Evolutionary conservation across 1,284 basidiomycete species (phyloP).

Genomic region (Termitomyces sp.): DNA sequence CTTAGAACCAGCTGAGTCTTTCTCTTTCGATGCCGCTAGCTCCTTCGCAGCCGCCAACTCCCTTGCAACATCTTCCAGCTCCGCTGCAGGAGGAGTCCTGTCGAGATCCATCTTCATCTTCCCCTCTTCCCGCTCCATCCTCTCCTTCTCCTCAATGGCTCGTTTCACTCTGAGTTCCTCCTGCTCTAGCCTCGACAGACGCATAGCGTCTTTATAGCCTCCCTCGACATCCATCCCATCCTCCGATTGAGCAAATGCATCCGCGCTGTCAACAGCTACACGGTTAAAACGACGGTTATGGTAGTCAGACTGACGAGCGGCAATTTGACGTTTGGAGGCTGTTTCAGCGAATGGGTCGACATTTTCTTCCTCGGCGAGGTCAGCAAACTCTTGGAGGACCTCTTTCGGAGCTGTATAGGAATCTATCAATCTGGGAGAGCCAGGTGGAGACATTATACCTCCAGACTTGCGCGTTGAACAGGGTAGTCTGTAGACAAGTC

Average conservation of each 20-base stretch:
- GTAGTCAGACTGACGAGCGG: constrained; percentile 92
- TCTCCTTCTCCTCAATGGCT: constrained; percentile 86
- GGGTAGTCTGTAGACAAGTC: background rate
- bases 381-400: constrained; percentile 89
- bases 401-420: constrained; percentile 93
- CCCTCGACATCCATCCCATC: constrained; percentile 72
- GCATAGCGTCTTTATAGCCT: constrained; percentile 96
- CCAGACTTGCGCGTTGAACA: constrained; percentile 1
- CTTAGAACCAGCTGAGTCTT: constrained; percentile 47
- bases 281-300: constrained; percentile 90
- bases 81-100: constrained; percentile 79
- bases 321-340: constrained; percentile 89
- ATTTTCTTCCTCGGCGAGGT: constrained; percentile 87
- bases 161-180: constrained; percentile 85
- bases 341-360: constrained; percentile 93
- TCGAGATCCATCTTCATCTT: constrained; percentile 82
- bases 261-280: constrained; percentile 70
- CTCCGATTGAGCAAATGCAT: constrained; percentile 67
- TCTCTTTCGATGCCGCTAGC: constrained; percentile 28
- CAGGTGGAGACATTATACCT: constrained; percentile 45
- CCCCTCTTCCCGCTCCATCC: constrained; percentile 73
- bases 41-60: constrained; percentile 59
- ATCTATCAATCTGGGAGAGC: constrained; percentile 66
- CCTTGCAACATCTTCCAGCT: constrained; percentile 64
- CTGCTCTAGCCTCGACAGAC: constrained; percentile 85